Evolutionary conservation across 495 filamentous ascomycete species (phyloP), one percentile per base, ranked within the genome.

Genomic region (Aspergillus wentii): DNA sequence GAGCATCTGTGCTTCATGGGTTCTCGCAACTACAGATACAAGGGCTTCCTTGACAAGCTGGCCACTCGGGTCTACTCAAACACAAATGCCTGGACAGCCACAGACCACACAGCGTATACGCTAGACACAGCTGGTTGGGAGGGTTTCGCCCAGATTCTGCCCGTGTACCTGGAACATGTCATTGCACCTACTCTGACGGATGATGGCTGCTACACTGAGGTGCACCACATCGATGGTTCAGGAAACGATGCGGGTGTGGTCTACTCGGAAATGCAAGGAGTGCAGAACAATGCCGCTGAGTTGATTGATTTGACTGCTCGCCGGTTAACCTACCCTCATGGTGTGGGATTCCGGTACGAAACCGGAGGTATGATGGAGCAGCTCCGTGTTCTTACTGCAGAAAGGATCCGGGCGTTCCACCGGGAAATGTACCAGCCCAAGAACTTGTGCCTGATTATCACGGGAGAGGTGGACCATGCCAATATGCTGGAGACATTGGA

Each of bases 1-100:
- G 92, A 99, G 69, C 92, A 99, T 69, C 68, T 99, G 8, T 78
- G 87, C 49, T 99, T 99, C 59, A 97, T 97, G 92, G 92, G 92
- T 8, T 97, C 92, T 17, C 89, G 86, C 57, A 89, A 75, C 59
- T 97, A 94, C 66, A 77, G 72, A 23, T 98, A 95, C 63, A 96
- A 96, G 57, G 92, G 94, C 1, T 76, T 97, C 16, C 70, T 99
- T 9, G 92, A 97, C 58, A 94, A 91, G 64, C 75, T 97, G 38
- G 88, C 94, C 8, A 91, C 86, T 8, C 76, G 92, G 38, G 86
- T 89, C 1, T 99, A 97, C 62, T 94, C 90, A 11, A 75, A 72
- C 44, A 99, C 91, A 21, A 99, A 99, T 63, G 92, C 92, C 1
- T 97, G 88, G 88, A 99, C 92, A 6, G 71, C 71, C 23, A 90